Evolutionary conservation across 768 basidiomycete species (phyloP).

Genomic region (Suillus plorans): DNA sequence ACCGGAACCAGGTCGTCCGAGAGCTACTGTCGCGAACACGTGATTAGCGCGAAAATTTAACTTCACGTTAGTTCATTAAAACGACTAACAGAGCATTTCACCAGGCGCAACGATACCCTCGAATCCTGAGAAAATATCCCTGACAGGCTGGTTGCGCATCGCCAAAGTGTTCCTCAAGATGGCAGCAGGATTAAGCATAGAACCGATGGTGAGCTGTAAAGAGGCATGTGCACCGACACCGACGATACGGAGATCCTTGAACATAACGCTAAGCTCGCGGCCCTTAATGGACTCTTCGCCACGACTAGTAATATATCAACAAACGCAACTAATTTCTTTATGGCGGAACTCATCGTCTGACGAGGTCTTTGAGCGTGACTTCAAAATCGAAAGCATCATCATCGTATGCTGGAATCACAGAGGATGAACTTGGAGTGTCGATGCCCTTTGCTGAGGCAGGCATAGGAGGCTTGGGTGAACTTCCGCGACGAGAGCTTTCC

Average conservation of each 20-base stretch:
- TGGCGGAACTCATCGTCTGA: slow-evolving; percentile 20
- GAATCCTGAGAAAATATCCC: slow-evolving; percentile 53
- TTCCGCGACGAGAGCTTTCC: background rate
- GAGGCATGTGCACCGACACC: slow-evolving; percentile 58
- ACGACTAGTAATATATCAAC: slow-evolving; percentile 31
- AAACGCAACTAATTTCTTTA: background rate
- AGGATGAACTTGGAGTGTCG: background rate
- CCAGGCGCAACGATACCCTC: slow-evolving; percentile 59
- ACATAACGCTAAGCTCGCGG: slow-evolving; percentile 61
- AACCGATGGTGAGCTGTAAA: slow-evolving; percentile 59
- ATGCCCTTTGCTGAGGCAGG: background rate
- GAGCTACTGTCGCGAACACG: slow-evolving; percentile 41
- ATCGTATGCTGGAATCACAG: background rate
- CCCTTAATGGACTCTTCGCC: slow-evolving; percentile 47
- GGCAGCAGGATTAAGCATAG: slow-evolving; percentile 54
- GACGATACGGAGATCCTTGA: slow-evolving; percentile 57
- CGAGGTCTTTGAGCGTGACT: slow-evolving; percentile 20
- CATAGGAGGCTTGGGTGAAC: no score
- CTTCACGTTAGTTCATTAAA: background rate
- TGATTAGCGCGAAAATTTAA: background rate
- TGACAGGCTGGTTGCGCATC: slow-evolving; percentile 58
- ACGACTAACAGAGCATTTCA: slow-evolving; percentile 65
- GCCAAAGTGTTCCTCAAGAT: slow-evolving; percentile 43
- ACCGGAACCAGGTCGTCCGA: slow-evolving; percentile 82
- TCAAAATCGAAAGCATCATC: slow-evolving; percentile 35